Conservation (phyloP, 2,329 filamentous ascomycete genomes). For the Fusarium secorum region DNA sequence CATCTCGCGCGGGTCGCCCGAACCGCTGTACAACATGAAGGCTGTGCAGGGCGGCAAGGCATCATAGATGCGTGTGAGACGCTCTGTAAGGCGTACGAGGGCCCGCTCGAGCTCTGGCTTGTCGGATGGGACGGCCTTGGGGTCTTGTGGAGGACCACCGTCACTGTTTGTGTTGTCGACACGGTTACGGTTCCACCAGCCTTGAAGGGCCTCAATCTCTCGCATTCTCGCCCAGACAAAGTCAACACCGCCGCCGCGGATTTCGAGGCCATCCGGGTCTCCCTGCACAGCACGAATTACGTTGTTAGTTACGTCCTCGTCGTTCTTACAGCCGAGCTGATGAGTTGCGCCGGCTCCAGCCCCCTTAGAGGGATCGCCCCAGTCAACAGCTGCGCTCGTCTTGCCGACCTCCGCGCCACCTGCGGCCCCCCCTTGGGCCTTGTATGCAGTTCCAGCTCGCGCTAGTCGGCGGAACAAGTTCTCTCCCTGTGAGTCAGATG, state of each 20-base stretch:
- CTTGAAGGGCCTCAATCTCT: conserved; percentile 69
- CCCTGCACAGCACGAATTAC: conserved; percentile 67
- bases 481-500: conserved; percentile 79
- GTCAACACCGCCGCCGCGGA: conserved; percentile 68
- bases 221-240: conserved; percentile 73
- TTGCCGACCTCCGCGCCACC: conserved; percentile 65
- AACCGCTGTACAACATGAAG: conserved; percentile 71
- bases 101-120: conserved; percentile 54
- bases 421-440: conserved; percentile 64
- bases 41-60: conserved; percentile 70
- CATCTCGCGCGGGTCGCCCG: conserved; percentile 74
- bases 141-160: conserved; percentile 46
- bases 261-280: conserved; percentile 64
- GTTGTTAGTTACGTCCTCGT: conserved; percentile 64
- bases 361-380: conserved; percentile 77
- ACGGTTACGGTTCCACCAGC: conserved; percentile 72
- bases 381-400: conserved; percentile 82
- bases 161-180: conserved; percentile 47
- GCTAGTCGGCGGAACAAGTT: conserved; percentile 87
- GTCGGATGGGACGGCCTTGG: conserved; percentile 11
- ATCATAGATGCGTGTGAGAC: conserved; percentile 64
- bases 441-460: conserved; percentile 68
- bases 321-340: conserved; percentile 64
- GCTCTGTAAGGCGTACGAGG: conserved; percentile 55
- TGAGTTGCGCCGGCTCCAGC: conserved; percentile 64